These are phyloP conservation scores for Neurospora sp. DNA, from an alignment of 495 filamentous ascomycete genomes.

Conservation along the genomic window DNA sequence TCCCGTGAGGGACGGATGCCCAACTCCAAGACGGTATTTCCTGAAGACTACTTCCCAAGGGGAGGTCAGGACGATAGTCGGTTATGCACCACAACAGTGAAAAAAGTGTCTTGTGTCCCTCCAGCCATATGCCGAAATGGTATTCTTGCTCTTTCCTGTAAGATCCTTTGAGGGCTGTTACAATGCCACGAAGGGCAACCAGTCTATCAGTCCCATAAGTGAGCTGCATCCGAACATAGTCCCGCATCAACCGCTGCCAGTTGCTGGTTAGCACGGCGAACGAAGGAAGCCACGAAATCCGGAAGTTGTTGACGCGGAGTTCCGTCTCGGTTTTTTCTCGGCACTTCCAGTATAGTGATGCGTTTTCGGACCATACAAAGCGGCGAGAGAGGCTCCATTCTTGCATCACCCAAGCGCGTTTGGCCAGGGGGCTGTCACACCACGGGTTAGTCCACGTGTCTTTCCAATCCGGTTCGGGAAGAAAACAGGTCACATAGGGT, in stretches of 20 bases:
- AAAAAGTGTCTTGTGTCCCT: accelerated
- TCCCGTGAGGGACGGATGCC: too few species aligned
- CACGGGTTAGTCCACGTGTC: neutral
- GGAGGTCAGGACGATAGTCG: too few species aligned
- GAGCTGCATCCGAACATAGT: neutral
- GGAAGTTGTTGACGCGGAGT: too few species aligned
- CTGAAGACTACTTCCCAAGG: too few species aligned
- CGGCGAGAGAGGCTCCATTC: neutral
- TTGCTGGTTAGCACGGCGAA: neutral
- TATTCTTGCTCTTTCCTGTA: neutral
- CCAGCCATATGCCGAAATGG: neutral
- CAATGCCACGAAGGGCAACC: neutral
- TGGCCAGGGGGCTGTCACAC: neutral
- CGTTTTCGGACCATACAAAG: neutral
- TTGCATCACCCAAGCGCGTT: neutral
- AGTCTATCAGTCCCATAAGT: neutral
- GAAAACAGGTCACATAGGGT: neutral
- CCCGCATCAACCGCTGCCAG: accelerated
- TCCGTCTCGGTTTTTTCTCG: neutral
- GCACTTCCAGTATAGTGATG: neutral
- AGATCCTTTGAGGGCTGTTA: neutral
- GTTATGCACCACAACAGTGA: too few species aligned
- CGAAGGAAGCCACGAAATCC: too few species aligned
- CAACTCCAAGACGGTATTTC: neutral
- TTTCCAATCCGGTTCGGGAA: neutral